phyloP scores from a whole-genome alignment of 768 basidiomycete genomes.

The Strobilomyces confusus region DNA sequence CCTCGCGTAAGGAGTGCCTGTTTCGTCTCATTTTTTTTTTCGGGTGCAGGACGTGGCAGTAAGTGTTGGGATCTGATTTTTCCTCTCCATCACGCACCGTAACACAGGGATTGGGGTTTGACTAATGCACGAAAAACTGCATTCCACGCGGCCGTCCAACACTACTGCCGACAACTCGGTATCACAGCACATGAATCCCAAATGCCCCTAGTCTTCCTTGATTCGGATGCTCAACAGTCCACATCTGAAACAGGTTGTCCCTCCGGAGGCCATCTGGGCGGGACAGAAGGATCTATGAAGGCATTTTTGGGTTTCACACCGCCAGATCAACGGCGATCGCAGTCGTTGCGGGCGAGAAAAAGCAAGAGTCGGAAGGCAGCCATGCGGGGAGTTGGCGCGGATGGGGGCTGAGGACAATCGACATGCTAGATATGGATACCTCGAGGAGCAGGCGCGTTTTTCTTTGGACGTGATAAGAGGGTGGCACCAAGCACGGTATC shows the following conservation, averaged over 20 bases:
- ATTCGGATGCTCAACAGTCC: slow-evolving; percentile 18
- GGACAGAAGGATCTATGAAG: slow-evolving; percentile 11
- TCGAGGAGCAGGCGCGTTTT: slow-evolving; percentile 13
- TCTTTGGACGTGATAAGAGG: background rate
- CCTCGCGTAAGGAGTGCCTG: background rate
- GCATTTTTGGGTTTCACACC: slow-evolving; percentile 30
- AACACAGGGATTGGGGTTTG: slow-evolving; percentile 54
- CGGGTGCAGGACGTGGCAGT: slow-evolving; percentile 36
- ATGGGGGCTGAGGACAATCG: slow-evolving; percentile 2
- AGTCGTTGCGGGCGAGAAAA: slow-evolving; percentile 26
- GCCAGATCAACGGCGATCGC: slow-evolving; percentile 15
- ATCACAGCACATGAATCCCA: slow-evolving; percentile 59
- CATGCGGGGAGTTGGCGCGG: slow-evolving; percentile 29
- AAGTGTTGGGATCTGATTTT: slow-evolving; percentile 10
- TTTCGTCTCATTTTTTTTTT: slow-evolving; percentile 3
- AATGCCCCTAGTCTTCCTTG: slow-evolving; percentile 52
- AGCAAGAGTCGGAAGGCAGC: slow-evolving; percentile 34
- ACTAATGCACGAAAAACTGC: slow-evolving; percentile 62
- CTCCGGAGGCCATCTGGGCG: slow-evolving; percentile 6
- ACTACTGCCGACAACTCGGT: slow-evolving; percentile 66
- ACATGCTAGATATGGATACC: background rate
- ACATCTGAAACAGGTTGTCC: slow-evolving; percentile 1
- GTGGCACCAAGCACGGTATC: background rate
- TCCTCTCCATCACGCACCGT: slow-evolving; percentile 3
- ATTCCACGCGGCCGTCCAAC: slow-evolving; percentile 74